A percentile compares a stretch with the other conserved stretches of the same genome.
Conservation (phyloP, 2,329 filamentous ascomycete species). For the Scytalidium sp. region DNA sequence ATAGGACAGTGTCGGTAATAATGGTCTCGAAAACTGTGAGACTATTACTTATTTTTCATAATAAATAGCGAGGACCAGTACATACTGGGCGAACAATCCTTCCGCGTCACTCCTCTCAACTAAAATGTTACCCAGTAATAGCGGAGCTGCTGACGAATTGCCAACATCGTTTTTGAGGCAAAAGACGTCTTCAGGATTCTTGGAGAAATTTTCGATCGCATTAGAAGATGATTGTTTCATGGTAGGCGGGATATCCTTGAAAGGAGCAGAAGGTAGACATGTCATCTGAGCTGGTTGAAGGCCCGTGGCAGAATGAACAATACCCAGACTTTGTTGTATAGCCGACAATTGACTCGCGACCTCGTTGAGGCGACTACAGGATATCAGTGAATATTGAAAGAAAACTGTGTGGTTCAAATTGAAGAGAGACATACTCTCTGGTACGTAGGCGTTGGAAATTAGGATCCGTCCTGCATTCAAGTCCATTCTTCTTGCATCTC, state of each 20-base stretch:
- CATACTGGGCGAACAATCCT: background rate
- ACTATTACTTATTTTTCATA: background rate
- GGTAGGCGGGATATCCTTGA: background rate
- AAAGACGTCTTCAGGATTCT: too few species aligned
- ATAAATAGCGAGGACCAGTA: background rate
- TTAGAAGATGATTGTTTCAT: too few species aligned
- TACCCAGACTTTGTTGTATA: conserved; percentile 6
- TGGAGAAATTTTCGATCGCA: too few species aligned
- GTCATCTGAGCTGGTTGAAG: background rate
- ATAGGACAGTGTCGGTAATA: conserved; percentile 13
- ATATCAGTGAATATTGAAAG: background rate
- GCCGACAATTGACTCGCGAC: conserved; percentile 9
- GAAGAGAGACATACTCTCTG: conserved; percentile 5
- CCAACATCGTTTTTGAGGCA: too few species aligned
- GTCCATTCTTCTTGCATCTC: conserved; percentile 7
- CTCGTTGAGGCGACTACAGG: conserved; percentile 8
- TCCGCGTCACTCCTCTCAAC: too few species aligned
- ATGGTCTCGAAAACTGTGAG: conserved; percentile 5
- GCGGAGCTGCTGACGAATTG: too few species aligned
- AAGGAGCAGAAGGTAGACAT: background rate
- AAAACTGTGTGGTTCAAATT: too few species aligned
- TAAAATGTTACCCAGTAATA: too few species aligned
- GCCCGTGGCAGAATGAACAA: background rate
- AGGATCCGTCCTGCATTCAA: conserved; percentile 8
- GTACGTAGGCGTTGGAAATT: conserved; percentile 9